Conservation (phyloP, 1,284 basidiomycete species). For the Trichosporon asahii region DNA sequence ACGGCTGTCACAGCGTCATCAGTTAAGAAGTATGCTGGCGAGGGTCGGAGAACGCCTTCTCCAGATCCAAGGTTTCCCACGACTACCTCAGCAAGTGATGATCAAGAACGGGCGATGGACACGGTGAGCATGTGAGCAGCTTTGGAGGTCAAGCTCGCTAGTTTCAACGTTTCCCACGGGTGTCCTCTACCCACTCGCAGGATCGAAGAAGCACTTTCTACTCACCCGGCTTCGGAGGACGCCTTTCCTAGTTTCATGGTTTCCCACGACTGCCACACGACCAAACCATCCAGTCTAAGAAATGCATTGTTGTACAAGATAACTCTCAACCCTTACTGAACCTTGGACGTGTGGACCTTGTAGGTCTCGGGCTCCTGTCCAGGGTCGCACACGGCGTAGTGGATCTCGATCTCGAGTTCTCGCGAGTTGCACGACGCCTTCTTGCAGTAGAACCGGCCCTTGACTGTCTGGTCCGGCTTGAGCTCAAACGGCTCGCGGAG, state of each 20-base stretch:
- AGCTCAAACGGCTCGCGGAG: conserved; percentile 73
- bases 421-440: conserved; percentile 79
- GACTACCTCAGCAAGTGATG: no score
- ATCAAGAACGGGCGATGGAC: no score
- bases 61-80: not conserved
- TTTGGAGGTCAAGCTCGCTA: not conserved
- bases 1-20: not conserved
- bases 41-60: not conserved
- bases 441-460: conserved; percentile 74
- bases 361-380: conserved; percentile 23
- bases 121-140: no score
- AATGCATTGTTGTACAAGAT: conserved; percentile 6
- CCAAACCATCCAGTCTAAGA: not conserved
- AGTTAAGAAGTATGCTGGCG: not conserved
- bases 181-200: not conserved
- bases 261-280: not conserved
- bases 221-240: not conserved
- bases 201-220: not conserved
- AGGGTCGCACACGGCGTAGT: conserved; percentile 53
- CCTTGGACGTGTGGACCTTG: conserved; percentile 40
- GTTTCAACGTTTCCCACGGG: not conserved
- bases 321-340: conserved; percentile 15
- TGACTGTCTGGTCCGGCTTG: conserved; percentile 65
- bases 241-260: not conserved
- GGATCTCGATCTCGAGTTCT: conserved; percentile 88